Conservation (phyloP, 2,329 filamentous ascomycete species). For the Blastomyces silverae region DNA sequence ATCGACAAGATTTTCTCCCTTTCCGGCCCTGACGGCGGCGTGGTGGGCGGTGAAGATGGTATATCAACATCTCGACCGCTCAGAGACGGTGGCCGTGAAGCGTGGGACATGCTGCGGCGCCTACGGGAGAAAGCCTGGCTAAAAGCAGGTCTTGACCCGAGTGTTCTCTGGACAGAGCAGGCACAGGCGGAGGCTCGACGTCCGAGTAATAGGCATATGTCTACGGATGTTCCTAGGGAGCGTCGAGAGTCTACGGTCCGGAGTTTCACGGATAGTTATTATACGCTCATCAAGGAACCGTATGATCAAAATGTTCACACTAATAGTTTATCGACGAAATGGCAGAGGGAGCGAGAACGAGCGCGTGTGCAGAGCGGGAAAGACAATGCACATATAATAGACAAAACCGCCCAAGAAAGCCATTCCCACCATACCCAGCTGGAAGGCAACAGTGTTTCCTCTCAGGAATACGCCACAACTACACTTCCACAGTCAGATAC, state of each 20-base stretch:
- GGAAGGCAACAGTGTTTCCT: neutral
- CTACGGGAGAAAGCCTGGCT: constrained; percentile 45
- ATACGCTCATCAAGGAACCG: constrained; percentile 21
- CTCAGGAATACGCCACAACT: neutral
- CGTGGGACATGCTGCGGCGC: constrained; percentile 45
- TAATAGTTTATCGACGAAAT: neutral
- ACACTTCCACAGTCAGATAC: neutral
- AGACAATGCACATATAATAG: neutral
- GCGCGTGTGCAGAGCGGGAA: neutral
- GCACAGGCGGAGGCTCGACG: constrained; percentile 36
- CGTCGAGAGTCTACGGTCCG: constrained; percentile 13
- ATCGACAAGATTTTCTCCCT: constrained; percentile 44
- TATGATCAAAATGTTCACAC: constrained; percentile 14
- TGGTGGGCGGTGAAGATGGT: constrained; percentile 43
- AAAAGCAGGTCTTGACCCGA: constrained; percentile 43
- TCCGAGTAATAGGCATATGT: neutral
- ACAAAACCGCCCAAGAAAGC: neutral
- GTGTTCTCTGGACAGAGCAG: constrained; percentile 43
- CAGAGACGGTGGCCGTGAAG: constrained; percentile 44
- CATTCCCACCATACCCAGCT: neutral
- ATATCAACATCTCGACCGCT: constrained; percentile 40
- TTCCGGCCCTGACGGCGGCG: constrained; percentile 41
- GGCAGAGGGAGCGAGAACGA: constrained; percentile 6
- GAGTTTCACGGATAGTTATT: constrained; percentile 21
- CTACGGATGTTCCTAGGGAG: constrained; percentile 13